Base-by-base conservation (phyloP, 352 stramenopile species). In the Poterioochromonas sp. region DNA sequence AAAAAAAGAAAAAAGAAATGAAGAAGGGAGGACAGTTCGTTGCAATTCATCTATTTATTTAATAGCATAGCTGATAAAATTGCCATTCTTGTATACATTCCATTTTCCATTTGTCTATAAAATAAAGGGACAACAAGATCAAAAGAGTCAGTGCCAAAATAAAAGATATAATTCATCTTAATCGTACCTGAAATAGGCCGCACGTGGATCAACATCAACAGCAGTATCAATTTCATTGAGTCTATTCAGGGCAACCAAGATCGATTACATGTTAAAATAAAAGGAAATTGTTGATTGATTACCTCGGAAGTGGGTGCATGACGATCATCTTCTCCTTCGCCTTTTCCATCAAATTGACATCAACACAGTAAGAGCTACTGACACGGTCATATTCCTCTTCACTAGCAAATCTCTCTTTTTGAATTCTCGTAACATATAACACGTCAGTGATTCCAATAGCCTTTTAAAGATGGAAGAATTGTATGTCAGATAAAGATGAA, bases 41-140 rank as follows among this genome's bases (percentile, higher is more conserved):
- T n/a, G n/a, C n/a, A n/a, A n/a, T n/a, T n/a, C n/a, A n/a, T n/a
- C n/a, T n/a, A n/a, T n/a, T n/a, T n/a, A n/a, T n/a, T n/a, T n/a
- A n/a, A n/a, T n/a, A n/a, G n/a, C n/a, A n/a, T n/a, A n/a, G n/a
- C n/a, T n/a, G n/a, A n/a, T n/a, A 99, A 88, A 80, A 99, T 83
- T 62, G 96, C 95, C 94, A 99, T 99, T 83, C 96, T 91, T 79
- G 97, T 92, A 85, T 94, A 98, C 94, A 99, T 98, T 77, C 96
- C 96, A 87, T 99, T 94, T 74, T 90, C 85, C 87, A 91, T 97
- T 73, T 73, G 58, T 32, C 39, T 54, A 35, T 20, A 41, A 3
- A 79, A 54, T 40, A 77, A n/a, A 29, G 5, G 43, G 26, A 26
- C 11, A 78, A 68, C 11, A 54, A 12, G 40, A 29, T 62, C 5